These are phyloP conservation scores for Fusarium sp. DNA, from an alignment of 2,329 filamentous ascomycete genomes.

Conservation along the genomic window DNA sequence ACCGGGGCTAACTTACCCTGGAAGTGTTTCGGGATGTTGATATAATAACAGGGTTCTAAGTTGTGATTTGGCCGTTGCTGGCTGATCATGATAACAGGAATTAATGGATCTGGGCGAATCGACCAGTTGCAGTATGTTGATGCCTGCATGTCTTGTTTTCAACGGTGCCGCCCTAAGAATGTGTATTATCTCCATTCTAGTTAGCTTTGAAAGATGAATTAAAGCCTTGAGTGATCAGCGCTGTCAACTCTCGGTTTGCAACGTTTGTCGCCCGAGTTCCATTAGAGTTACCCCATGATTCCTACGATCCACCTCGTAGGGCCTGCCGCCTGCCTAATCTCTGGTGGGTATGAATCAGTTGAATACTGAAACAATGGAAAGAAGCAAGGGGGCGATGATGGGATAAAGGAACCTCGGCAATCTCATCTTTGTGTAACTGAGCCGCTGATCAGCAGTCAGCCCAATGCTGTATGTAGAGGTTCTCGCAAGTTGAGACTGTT, in stretches of 20 bases:
- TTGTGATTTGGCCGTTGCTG: not conserved
- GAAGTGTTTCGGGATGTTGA: not conserved
- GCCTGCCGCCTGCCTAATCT: not conserved
- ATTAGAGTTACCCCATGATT: conserved; percentile 25
- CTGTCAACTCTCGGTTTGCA: conserved; percentile 26
- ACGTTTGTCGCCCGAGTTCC: not conserved
- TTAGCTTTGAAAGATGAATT: not conserved
- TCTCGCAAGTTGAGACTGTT: conserved; percentile 13
- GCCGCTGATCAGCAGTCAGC: not conserved
- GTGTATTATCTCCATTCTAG: not conserved
- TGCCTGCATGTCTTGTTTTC: no score
- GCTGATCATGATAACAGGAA: conserved; percentile 4
- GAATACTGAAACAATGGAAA: not conserved
- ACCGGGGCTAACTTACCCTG: not conserved
- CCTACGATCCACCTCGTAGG: conserved; percentile 23
- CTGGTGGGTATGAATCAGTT: not conserved
- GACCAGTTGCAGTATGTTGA: conserved; percentile 4
- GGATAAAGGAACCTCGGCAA: not conserved
- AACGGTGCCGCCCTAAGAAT: no score
- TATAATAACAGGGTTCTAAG: no score
- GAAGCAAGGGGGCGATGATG: not conserved
- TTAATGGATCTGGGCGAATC: not conserved
- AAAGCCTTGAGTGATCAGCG: conserved; percentile 30
- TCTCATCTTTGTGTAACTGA: not conserved
- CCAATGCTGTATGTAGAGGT: not conserved